Percentiles rank a stretch among this genome's conserved stretches.
Evolutionary conservation across 768 basidiomycete species (phyloP).

Genomic region (Serendipita sp.): DNA sequence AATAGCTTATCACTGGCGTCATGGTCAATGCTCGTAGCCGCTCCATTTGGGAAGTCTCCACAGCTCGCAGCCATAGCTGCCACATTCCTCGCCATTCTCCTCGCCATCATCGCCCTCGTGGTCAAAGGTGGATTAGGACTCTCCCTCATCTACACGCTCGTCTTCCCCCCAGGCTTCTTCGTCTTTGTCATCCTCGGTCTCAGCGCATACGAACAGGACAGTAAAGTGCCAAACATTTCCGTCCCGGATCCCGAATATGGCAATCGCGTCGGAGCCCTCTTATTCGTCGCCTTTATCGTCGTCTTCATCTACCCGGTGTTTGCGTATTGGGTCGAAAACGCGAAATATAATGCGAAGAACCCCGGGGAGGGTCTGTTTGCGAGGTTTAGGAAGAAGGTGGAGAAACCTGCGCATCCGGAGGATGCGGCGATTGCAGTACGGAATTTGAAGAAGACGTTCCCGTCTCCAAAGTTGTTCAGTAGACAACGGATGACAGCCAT

Average conservation of each 20-base stretch:
- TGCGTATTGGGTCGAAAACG: constrained; percentile 41
- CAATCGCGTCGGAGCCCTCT: neutral
- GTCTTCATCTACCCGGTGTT: constrained; percentile 62
- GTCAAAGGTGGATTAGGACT: constrained; percentile 30
- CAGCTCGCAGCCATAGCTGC: constrained; percentile 53
- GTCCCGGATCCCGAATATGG: constrained; percentile 45
- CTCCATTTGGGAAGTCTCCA: constrained; percentile 56
- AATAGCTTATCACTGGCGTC: constrained; percentile 46
- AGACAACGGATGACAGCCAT: constrained; percentile 40
- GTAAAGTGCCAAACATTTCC: constrained; percentile 36
- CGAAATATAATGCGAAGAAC: constrained; percentile 41
- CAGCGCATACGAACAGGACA: constrained; percentile 49
- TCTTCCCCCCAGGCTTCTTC: constrained; percentile 67
- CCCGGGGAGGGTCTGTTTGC: constrained; percentile 18
- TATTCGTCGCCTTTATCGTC: constrained; percentile 33
- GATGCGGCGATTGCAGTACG: constrained; percentile 45
- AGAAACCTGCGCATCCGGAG: constrained; percentile 15
- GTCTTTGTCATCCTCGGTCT: constrained; percentile 55
- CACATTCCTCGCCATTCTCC: constrained; percentile 48
- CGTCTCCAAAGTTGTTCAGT: constrained; percentile 29
- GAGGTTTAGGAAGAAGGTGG: neutral
- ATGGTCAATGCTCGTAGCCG: constrained; percentile 56
- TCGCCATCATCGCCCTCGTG: constrained; percentile 51
- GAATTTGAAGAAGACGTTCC: constrained; percentile 45
- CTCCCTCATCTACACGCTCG: constrained; percentile 40